Percentiles rank a stretch among this genome's conserved stretches.
Conservation (phyloP, 2,329 filamentous ascomycete genomes). For the Eutypa lata region DNA sequence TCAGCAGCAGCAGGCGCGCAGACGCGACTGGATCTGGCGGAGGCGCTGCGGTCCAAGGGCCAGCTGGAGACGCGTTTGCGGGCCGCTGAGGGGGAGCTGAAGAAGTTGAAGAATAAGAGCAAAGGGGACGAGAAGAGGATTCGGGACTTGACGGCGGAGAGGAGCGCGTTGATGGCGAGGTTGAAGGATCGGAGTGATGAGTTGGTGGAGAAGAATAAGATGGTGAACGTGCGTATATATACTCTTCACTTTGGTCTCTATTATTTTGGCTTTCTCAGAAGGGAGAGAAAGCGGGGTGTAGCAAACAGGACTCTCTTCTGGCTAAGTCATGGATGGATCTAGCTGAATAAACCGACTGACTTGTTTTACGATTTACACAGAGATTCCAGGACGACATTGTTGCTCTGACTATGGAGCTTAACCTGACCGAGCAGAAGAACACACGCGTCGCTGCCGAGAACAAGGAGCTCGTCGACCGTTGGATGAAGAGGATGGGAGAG, state of each 20-base stretch:
- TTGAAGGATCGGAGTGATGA: conserved; percentile 83
- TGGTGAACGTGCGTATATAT: conserved; percentile 69
- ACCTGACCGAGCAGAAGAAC: conserved; percentile 75
- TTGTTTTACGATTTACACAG: conserved; percentile 31
- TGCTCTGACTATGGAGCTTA: conserved; percentile 80
- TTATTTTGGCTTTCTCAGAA: no score
- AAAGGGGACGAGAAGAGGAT: conserved; percentile 61
- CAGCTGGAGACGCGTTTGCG: conserved; percentile 64
- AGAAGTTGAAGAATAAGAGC: conserved; percentile 57
- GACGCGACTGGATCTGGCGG: conserved; percentile 67
- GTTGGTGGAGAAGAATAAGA: conserved; percentile 74
- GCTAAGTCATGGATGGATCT: no score
- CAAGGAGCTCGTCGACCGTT: conserved; percentile 81
- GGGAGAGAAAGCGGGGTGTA: no score
- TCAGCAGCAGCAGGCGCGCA: conserved; percentile 32
- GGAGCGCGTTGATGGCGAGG: conserved; percentile 58
- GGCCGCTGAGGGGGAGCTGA: conserved; percentile 60
- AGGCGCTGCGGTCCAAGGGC: conserved; percentile 71
- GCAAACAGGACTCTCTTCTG: no score
- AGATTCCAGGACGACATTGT: conserved; percentile 93
- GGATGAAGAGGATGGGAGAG: conserved; percentile 83
- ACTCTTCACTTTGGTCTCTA: background rate
- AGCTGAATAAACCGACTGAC: background rate
- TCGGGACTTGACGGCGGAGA: conserved; percentile 59
- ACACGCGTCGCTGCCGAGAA: conserved; percentile 78